Evolutionary conservation across 768 basidiomycete genomes (phyloP), one percentile per base, ranked within the genome.

Genomic region (Russula olivacea): DNA sequence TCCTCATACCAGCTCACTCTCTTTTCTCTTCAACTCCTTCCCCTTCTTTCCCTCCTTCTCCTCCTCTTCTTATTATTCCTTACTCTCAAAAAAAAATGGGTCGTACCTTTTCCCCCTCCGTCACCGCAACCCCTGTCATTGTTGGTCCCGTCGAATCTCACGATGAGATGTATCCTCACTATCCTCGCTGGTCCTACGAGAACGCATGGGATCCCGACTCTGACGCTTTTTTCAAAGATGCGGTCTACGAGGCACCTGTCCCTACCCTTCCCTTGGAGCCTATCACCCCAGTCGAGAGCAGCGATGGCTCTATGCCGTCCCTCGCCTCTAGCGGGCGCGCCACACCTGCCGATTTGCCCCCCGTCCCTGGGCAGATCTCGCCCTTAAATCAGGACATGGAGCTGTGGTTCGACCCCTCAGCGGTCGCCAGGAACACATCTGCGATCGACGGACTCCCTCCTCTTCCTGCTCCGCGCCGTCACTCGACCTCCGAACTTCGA

Each of bases 151-250:
- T 30, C 36, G 61, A 61, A 49, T 55, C 60, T 15, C 58, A 51
- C 38, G 56, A 63, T 21, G 61, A 63, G 28, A 52, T 60, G 23
- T 52, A 38, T 15, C 58, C 66, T 12, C 50, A 45, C 32, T 66
- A 66, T 36, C 21, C 25, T 53, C 59, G 47, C 52, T 68, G 68
- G 68, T 59, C 64, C 36, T 69, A 68, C 36, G 62, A 61, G 28
- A 68, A 68, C 36, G 17, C 68, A 38, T 69, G 65, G 58, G 68
- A 69, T 59, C 68, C 68, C 45, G 68, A 69, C 54, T 63, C 61
- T 0, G 68, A 69, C 21, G 67, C 68, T 23, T 69, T 69, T 61
- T 69, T 69, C 52, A 57, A 63, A 47, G 67, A 69, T 43, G 67
- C 63, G 8, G 62, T 69, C 21, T 66, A 66, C 34, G 68, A 69